Evolutionary conservation across 2,329 filamentous ascomycete genomes (phyloP), one percentile per base, ranked within the genome.

Genomic region (Botrytis fragariae): DNA sequence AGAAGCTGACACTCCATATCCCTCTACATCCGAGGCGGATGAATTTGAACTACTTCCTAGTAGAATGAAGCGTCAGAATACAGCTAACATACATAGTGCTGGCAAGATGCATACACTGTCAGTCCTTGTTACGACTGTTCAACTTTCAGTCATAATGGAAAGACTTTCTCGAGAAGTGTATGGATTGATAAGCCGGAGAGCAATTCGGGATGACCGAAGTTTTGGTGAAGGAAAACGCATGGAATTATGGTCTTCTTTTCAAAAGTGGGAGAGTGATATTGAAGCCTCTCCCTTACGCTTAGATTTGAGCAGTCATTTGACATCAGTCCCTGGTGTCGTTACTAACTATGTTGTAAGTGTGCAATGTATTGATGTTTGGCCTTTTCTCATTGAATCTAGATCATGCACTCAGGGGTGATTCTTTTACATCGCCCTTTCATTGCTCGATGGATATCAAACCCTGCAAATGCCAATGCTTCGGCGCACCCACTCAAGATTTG

Each of bases 361-460:
- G 35, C 10, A 16, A 25, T 35, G n/a, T 51, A 37, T 18, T 51
- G 7, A 8, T 45, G 14, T 44, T 20, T 67, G 20, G 4, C 10
- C 9, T 42, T 62, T 62, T 20, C 20, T 74, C 68, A 71, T 69
- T 10, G 20, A 14, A 59, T 51, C 45, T 32, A 79, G 78, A 69
- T 79, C n/a, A 77, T 79, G 72, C 77, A 76, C 72, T 77, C 77
- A 9, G 74, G 72, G 32, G 78, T 77, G 8, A 80, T 80, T 20
- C 67, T 80, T 25, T 45, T 79, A 29, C 76, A 80, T 74, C 78
- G 79, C 7, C 79, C 79, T 7, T 80, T 80, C 65, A 80, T 79
- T 25, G 77, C 74, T 37, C 71, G 76, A 25, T 79, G 77, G 77
- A 63, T 67, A 60, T 73, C 72, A 6, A 75, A 76, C 32, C 72